phyloP scores from a whole-genome alignment of 345 rosid genomes.

The Rhodamnia rubescens region DNA sequence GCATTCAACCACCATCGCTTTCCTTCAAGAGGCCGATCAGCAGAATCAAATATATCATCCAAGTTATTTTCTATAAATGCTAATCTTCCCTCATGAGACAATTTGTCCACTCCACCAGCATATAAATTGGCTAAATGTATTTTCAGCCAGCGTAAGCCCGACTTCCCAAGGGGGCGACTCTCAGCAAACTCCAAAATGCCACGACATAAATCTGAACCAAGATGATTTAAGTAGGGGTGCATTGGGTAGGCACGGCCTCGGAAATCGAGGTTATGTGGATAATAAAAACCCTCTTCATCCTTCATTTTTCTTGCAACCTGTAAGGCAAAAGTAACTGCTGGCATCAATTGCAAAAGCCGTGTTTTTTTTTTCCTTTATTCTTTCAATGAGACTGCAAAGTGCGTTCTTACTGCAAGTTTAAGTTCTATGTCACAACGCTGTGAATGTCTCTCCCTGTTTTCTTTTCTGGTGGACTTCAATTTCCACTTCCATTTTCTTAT shows the following conservation, averaged over 20 bases:
- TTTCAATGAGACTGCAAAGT: neutral
- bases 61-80: constrained; percentile 81
- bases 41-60: constrained; percentile 89
- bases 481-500: constrained; percentile 86
- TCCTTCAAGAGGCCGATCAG: constrained; percentile 93
- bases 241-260: constrained; percentile 98
- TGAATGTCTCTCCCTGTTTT: constrained; percentile 83
- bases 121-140: constrained; percentile 91
- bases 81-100: constrained; percentile 65
- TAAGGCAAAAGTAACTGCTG: constrained; percentile 7
- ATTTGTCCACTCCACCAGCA: constrained; percentile 94
- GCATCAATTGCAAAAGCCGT: neutral
- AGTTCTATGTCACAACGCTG: constrained; percentile 92
- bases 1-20: constrained; percentile 91
- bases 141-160: constrained; percentile 87
- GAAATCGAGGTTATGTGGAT: constrained; percentile 93
- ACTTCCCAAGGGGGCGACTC: constrained; percentile 78
- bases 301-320: constrained; percentile 96
- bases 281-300: constrained; percentile 89
- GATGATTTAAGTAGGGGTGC: constrained; percentile 96
- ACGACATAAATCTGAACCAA: constrained; percentile 96
- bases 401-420: constrained; percentile 77
- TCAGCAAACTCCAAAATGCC: constrained; percentile 93
- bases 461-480: constrained; percentile 47
- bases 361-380: neutral